These are phyloP conservation scores for Ephemerocybe angulata DNA, from an alignment of 768 basidiomycete genomes.

Conservation along the genomic window DNA sequence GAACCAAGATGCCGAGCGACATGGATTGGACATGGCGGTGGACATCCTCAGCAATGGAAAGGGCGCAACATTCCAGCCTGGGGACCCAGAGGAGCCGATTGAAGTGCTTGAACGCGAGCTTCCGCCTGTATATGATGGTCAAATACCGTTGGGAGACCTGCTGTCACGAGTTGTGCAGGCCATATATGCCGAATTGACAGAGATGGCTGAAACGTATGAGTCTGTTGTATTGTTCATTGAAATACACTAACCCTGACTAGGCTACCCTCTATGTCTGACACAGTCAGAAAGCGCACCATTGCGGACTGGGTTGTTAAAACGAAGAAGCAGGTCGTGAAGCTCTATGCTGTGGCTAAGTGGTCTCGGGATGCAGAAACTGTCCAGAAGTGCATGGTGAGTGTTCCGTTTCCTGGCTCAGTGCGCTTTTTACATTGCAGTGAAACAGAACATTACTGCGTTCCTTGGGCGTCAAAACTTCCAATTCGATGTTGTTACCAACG, in stretches of 20 bases:
- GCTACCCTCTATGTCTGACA: conserved; percentile 81
- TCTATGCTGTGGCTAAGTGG: conserved; percentile 88
- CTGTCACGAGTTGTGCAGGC: conserved; percentile 74
- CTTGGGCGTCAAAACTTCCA: conserved; percentile 82
- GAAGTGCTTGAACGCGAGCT: conserved; percentile 72
- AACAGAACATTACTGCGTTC: conserved; percentile 82
- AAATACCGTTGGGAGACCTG: conserved; percentile 68
- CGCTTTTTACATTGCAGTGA: conserved; percentile 4
- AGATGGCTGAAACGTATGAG: conserved; percentile 81
- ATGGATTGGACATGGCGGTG: neutral
- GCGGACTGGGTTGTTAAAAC: conserved; percentile 90
- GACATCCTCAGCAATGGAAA: conserved; percentile 18
- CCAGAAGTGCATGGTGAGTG: conserved; percentile 78
- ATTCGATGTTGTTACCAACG: conserved; percentile 65
- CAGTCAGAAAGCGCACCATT: conserved; percentile 71
- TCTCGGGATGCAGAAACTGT: conserved; percentile 77
- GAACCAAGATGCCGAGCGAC: neutral
- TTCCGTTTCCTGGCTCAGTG: neutral
- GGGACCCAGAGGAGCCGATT: conserved; percentile 31
- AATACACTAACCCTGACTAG: conserved; percentile 26
- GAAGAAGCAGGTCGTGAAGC: conserved; percentile 85
- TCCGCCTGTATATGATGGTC: conserved; percentile 68
- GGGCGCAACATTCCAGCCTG: conserved; percentile 22
- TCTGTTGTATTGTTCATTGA: conserved; percentile 6
- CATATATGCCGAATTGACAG: conserved; percentile 79